Evolutionary conservation across 805 yeast species (phyloP).

Genomic region (Metschnikowia borealis): DNA sequence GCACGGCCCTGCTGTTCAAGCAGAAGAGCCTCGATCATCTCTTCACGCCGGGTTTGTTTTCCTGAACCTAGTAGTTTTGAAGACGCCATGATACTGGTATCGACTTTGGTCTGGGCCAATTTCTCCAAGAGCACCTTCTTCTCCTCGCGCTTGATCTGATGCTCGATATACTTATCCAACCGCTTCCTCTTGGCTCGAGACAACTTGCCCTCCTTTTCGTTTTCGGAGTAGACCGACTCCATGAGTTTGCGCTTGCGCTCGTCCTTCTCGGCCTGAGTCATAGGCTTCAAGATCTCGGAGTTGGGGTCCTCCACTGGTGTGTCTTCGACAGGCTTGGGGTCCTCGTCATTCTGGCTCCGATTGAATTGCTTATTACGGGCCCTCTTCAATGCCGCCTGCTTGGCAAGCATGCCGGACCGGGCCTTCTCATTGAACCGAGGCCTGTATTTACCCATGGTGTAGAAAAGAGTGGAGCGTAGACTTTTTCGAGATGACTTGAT

Average conservation of each 20-base stretch:
- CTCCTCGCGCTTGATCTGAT: slow-evolving; percentile 85
- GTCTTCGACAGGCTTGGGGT: slow-evolving; percentile 8
- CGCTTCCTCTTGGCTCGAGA: slow-evolving; percentile 71
- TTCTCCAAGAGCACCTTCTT: slow-evolving; percentile 72
- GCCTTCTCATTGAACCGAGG: slow-evolving; percentile 82
- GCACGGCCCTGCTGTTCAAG: slow-evolving; percentile 71
- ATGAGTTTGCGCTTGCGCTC: slow-evolving; percentile 62
- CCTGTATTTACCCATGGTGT: slow-evolving; percentile 78
- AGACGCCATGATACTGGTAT: slow-evolving; percentile 64
- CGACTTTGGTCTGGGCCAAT: slow-evolving; percentile 63
- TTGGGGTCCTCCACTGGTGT: slow-evolving; percentile 43
- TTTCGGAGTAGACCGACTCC: slow-evolving; percentile 53
- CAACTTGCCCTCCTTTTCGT: slow-evolving; percentile 57
- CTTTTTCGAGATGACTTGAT: slow-evolving; percentile 1
- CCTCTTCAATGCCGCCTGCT: slow-evolving; percentile 62
- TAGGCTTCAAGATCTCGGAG: slow-evolving; percentile 57
- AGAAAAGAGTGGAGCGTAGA: slow-evolving; percentile 4
- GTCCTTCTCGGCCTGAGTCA: slow-evolving; percentile 59
- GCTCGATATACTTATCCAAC: slow-evolving; percentile 87
- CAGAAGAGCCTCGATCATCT: slow-evolving; percentile 68
- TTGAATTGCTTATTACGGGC: slow-evolving; percentile 69
- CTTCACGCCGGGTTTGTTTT: slow-evolving; percentile 60
- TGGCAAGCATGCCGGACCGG: slow-evolving; percentile 77
- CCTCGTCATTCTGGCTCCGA: slow-evolving; percentile 26
- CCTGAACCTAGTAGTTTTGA: slow-evolving; percentile 79